These are phyloP conservation scores for Rhodamnia rubescens DNA, from an alignment of 345 rosid genomes.

Conservation along the genomic window DNA sequence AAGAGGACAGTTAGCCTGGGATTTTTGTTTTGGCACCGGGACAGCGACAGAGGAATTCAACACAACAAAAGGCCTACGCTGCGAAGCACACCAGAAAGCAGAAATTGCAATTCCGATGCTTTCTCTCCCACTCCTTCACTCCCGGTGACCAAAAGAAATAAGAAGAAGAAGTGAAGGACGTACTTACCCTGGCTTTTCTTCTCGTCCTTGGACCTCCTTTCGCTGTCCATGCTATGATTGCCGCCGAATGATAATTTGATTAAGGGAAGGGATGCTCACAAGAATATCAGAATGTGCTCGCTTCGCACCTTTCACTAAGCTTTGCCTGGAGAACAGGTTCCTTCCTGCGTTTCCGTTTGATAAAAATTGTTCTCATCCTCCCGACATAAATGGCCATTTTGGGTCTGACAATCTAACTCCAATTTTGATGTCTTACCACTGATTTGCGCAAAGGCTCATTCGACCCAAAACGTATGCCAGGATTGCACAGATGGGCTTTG, in stretches of 20 bases:
- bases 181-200: slow-evolving; percentile 38
- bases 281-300: background rate
- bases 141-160: background rate
- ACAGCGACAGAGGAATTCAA: background rate
- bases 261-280: background rate
- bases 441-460: too few species aligned
- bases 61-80: background rate
- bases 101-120: background rate
- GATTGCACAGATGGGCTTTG: background rate
- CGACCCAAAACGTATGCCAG: background rate
- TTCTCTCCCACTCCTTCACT: background rate
- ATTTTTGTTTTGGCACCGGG: background rate
- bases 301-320: background rate
- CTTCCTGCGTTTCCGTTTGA: background rate
- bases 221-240: slow-evolving; percentile 37
- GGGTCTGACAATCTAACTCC: too few species aligned
- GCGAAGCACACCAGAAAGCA: background rate
- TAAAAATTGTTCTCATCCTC: too few species aligned
- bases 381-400: too few species aligned
- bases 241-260: background rate
- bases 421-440: too few species aligned
- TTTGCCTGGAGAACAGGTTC: background rate
- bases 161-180: slow-evolving; percentile 11
- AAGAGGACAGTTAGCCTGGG: background rate
- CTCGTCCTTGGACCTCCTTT: slow-evolving; percentile 43